phyloP scores from a whole-genome alignment of 768 basidiomycete species.

The Amanita rimosa region DNA sequence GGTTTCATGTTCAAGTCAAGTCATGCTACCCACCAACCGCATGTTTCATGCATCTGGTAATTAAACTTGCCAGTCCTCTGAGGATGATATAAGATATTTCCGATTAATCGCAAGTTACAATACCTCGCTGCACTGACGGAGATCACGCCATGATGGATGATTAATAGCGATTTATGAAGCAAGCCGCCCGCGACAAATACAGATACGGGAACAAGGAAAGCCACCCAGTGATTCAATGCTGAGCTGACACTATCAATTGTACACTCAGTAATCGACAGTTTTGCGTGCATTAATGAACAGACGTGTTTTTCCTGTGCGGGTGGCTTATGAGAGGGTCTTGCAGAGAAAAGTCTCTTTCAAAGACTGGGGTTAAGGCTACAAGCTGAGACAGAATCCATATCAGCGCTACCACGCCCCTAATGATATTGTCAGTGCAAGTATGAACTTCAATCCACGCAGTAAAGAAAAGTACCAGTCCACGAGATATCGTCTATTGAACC shows the following conservation, averaged over 20 bases:
- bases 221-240: conserved; percentile 31
- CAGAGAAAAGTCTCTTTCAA: conserved; percentile 35
- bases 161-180: conserved; percentile 31
- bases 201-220: conserved; percentile 34
- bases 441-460: not conserved
- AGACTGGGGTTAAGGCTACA: conserved; percentile 28
- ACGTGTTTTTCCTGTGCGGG: conserved; percentile 41
- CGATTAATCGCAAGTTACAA: not conserved
- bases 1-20: not conserved
- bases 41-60: conserved; percentile 45
- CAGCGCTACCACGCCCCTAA: conserved; percentile 24
- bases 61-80: conserved; percentile 34
- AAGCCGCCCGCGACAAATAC: conserved; percentile 26
- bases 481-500: conserved; percentile 35
- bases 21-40: conserved; percentile 34
- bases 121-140: conserved; percentile 33
- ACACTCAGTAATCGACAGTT: not conserved
- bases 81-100: conserved; percentile 3
- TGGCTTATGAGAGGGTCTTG: conserved; percentile 44
- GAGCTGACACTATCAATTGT: conserved; percentile 31
- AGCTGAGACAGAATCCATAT: conserved; percentile 32
- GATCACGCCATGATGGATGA: conserved; percentile 49
- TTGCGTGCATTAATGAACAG: not conserved
- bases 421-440: not conserved
- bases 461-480: conserved; percentile 37